These are phyloP conservation scores for Moricandia moricandioides DNA, from an alignment of 345 rosid species.

Conservation along the genomic window DNA sequence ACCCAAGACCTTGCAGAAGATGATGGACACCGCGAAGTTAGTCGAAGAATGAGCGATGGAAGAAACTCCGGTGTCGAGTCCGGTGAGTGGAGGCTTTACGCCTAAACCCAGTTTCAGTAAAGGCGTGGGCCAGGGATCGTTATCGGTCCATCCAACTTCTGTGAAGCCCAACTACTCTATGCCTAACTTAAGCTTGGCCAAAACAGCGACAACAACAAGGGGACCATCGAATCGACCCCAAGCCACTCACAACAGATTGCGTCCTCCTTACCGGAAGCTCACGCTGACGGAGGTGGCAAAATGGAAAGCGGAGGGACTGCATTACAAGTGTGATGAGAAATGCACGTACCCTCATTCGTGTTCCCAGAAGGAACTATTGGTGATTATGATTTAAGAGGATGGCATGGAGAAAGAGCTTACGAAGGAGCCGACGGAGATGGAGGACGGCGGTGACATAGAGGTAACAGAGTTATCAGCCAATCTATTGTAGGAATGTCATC, in stretches of 20 bases:
- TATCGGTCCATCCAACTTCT: background rate
- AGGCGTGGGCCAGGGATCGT: background rate
- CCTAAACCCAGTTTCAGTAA: background rate
- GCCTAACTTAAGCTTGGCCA: background rate
- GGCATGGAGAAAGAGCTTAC: background rate
- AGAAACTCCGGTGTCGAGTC: background rate
- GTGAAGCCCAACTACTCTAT: background rate
- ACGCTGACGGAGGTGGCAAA: background rate
- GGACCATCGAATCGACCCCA: too few relatives aligned
- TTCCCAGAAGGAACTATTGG: background rate
- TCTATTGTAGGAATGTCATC: background rate
- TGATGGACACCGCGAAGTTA: background rate
- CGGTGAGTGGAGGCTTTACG: background rate
- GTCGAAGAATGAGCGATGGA: background rate
- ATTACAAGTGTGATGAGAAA: background rate
- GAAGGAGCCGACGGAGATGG: background rate
- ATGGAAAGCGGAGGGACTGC: background rate
- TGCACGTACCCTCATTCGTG: background rate
- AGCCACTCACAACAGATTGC: background rate
- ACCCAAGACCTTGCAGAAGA: background rate
- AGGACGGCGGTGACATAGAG: background rate
- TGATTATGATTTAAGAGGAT: background rate
- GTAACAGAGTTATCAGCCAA: background rate
- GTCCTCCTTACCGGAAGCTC: background rate
- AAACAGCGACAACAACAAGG: background rate